phyloP scores from a whole-genome alignment of 352 stramenopile species.

The Phytophthora hibernalis region DNA sequence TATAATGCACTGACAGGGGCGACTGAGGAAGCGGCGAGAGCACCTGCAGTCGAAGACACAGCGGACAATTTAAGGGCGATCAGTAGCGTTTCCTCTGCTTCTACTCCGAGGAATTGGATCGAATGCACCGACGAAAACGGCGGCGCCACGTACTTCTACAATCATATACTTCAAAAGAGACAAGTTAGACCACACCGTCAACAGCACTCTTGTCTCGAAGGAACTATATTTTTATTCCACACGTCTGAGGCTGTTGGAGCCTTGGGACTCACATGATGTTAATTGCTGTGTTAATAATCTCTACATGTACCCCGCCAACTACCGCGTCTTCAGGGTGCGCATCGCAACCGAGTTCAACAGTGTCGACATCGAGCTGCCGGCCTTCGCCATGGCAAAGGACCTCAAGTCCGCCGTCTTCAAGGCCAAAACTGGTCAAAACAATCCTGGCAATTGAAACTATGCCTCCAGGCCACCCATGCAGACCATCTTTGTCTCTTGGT shows the following conservation, averaged over 20 bases:
- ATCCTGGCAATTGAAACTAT: constrained; percentile 5
- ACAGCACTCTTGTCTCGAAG: not conserved
- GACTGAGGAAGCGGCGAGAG: constrained; percentile 27
- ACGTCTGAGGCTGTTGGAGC: no score
- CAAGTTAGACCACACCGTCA: constrained; percentile 45
- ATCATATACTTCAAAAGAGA: constrained; percentile 46
- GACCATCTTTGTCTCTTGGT: constrained; percentile 98
- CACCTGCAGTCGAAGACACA: not conserved
- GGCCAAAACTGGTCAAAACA: constrained; percentile 12
- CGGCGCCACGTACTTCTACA: constrained; percentile 57
- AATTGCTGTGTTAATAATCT: no score
- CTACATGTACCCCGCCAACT: no score
- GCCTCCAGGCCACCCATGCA: constrained; percentile 72
- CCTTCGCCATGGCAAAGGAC: no score
- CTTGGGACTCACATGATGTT: no score
- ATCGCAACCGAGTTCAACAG: no score
- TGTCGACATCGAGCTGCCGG: no score
- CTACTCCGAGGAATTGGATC: constrained; percentile 23
- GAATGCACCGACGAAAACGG: constrained; percentile 42
- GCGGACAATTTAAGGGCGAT: not conserved
- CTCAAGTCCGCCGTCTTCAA: no score
- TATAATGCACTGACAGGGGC: constrained; percentile 86
- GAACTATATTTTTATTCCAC: constrained; percentile 38
- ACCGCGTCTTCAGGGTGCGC: no score
- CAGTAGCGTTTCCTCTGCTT: not conserved